Evolutionary conservation across 345 rosid genomes (phyloP).

Genomic region (Camelina sativa): DNA sequence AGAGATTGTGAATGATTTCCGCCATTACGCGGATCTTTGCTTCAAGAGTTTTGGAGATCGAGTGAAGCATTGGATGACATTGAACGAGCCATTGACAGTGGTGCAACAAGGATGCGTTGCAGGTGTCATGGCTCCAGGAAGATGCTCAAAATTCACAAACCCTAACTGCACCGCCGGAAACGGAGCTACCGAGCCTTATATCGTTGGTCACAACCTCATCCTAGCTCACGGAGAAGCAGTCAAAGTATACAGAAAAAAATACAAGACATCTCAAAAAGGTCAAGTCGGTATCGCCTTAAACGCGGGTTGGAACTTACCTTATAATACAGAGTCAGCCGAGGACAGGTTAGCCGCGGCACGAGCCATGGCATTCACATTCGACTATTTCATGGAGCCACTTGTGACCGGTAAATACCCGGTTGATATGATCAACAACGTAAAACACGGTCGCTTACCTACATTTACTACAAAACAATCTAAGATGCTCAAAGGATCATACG

Average conservation of each 20-base stretch:
- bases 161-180: conserved; percentile 5
- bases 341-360: conserved; percentile 13
- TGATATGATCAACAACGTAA: neutral
- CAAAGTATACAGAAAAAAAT: neutral
- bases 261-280: neutral
- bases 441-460: neutral
- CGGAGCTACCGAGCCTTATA: conserved; percentile 14
- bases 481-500: neutral
- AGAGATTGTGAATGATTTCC: conserved; percentile 1
- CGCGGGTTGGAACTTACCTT: conserved; percentile 8
- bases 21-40: neutral
- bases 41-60: conserved; percentile 15
- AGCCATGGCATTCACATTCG: conserved; percentile 15
- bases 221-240: conserved; percentile 15
- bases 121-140: conserved; percentile 5
- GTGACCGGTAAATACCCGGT: conserved; percentile 7
- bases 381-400: conserved; percentile 17
- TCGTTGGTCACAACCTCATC: conserved; percentile 7
- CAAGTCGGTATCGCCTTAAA: conserved; percentile 13
- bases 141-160: conserved; percentile 17
- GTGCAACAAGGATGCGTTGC: conserved; percentile 14
- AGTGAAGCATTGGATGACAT: conserved; percentile 5
- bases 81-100: conserved; percentile 9
- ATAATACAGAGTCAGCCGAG: neutral
- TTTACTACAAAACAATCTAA: conserved; percentile 2